Evolutionary conservation across 305 asterid genomes (phyloP), one percentile per base, ranked within the genome.

Genomic region (Plantago coronopus): DNA sequence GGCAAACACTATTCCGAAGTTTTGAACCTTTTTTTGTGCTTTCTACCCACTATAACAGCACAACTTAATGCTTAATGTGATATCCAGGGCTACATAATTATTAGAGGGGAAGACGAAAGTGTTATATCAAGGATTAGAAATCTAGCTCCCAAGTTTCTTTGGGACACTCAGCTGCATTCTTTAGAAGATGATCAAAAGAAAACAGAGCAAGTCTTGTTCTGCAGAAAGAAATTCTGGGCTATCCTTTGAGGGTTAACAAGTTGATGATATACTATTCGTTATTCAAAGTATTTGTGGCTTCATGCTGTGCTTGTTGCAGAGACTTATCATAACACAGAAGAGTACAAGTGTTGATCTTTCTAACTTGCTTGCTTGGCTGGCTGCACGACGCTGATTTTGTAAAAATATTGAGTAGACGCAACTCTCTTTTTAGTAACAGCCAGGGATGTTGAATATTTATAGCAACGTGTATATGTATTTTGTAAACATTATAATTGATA

Each of bases 181-280:
- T 78, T 93, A 45, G 97, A 93, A 75, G 79, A 87, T 29, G 83
- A 78, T 53, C 68, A 60, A 61, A 82, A 73, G 72, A 74, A 78
- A 78, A 51, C 56, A 65, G 87, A 86, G 59, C 74, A 82, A 5
- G 89, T 89, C 45, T 70, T 93, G 31, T 72, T 93, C 61, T 93
- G 99, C 78, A 67, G 81, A 42, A 87, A 93, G 75, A 93, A 72
- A 65, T 89, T 89, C 72, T 89, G 99, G 97, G 77, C 97, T 7
- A 77, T 89, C 61, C 72, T 76, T 19, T 86, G 69, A 84, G 29
- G 55, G 23, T 22, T 21, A 18, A 17, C 11, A 51, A 22, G 57
- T 17, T n/a, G 18, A 51, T 23, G 9, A 21, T 51, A 27, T 27
- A n/a, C n/a, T n/a, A 5, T 27, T 27, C n/a, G 18, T 23, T 51